Conservation (phyloP, 2,329 filamentous ascomycete species). For the Aspergillus fructus region DNA sequence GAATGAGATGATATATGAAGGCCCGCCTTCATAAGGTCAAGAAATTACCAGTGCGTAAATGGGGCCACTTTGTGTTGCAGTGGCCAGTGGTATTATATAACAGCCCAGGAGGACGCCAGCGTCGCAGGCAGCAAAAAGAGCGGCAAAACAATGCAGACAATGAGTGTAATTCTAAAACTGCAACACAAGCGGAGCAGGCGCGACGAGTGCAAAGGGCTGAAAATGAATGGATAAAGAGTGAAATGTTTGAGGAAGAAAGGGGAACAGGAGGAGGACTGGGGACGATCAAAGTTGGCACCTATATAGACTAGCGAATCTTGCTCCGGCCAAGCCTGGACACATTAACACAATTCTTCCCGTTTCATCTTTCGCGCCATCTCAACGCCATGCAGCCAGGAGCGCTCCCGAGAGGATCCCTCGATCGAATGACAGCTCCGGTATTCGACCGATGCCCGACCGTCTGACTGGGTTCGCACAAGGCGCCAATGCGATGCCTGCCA, state of each 20-base stretch:
- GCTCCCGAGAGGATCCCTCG: slow-evolving; percentile 6
- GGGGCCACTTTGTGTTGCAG: neutral
- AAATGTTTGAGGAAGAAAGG: slow-evolving; percentile 1
- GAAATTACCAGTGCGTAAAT: neutral
- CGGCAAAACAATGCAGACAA: neutral
- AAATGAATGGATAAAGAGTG: neutral
- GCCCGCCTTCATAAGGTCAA: neutral
- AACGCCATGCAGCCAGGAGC: slow-evolving; percentile 4
- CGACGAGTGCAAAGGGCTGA: neutral
- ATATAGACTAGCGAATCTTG: neutral
- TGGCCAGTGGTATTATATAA: neutral
- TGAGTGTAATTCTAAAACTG: neutral
- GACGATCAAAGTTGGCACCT: neutral
- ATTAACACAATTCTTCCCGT: neutral
- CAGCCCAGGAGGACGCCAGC: neutral
- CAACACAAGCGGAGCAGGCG: neutral
- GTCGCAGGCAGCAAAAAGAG: neutral
- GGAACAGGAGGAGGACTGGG: neutral
- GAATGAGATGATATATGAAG: neutral
- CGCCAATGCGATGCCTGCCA: neutral
- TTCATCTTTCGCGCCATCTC: slow-evolving; percentile 11
- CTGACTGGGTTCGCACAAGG: neutral
- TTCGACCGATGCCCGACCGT: neutral
- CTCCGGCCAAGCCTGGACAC: neutral
- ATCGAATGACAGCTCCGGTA: neutral